Evolutionary conservation across 495 filamentous ascomycete species (phyloP).

Genomic region (Elasticomyces elasticus): DNA sequence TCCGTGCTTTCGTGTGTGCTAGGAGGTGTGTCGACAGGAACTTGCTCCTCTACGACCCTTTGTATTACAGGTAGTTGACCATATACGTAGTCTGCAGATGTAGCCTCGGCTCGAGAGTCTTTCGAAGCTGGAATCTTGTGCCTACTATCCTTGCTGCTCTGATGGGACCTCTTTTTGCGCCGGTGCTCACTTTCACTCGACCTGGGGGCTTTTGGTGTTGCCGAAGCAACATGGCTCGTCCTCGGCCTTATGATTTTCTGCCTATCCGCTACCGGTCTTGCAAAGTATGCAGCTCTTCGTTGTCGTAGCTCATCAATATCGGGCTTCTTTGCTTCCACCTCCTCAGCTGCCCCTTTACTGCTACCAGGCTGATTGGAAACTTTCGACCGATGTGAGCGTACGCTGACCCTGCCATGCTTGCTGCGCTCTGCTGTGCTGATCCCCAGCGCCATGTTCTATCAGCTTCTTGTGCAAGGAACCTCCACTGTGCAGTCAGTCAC

Average conservation of each 20-base stretch:
- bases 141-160: not conserved
- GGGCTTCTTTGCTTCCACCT: slow-evolving; percentile 5
- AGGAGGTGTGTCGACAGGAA: not conserved
- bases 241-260: slow-evolving; percentile 9
- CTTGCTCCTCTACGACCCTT: not conserved
- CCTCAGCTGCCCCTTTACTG: not conserved
- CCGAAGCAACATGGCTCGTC: not conserved
- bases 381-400: not conserved
- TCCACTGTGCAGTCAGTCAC: too few relatives aligned
- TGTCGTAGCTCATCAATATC: slow-evolving; percentile 14
- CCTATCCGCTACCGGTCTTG: slow-evolving; percentile 1
- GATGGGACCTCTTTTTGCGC: slow-evolving; percentile 2
- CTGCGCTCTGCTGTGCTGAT: not conserved
- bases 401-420: not conserved
- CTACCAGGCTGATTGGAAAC: not conserved
- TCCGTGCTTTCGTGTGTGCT: not conserved
- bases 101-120: not conserved
- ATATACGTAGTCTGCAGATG: slow-evolving; percentile 9
- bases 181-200: not conserved
- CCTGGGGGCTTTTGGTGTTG: not conserved
- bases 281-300: slow-evolving; percentile 11
- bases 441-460: not conserved
- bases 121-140: not conserved
- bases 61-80: not conserved
- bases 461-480: not conserved